Percentiles rank a stretch among this genome's conserved stretches.
phyloP scores from a whole-genome alignment of 31 red algal genomes.

The Endocladia muricata region DNA sequence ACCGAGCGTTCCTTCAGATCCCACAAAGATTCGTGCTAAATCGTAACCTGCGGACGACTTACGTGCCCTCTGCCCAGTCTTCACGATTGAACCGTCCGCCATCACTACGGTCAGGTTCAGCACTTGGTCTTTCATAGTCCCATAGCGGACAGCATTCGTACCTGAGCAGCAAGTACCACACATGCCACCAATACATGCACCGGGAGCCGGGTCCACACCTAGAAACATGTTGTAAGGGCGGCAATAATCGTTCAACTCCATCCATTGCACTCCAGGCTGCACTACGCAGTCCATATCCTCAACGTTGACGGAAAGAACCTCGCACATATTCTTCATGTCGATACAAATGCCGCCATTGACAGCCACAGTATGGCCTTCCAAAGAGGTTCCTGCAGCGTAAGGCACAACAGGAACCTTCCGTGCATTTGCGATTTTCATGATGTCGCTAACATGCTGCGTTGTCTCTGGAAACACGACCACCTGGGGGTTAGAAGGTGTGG shows the following conservation, averaged over 20 bases:
- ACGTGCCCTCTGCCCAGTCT: constrained; percentile 77
- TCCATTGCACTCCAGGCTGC: constrained; percentile 90
- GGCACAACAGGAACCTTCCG: constrained; percentile 84
- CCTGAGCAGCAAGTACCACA: constrained; percentile 89
- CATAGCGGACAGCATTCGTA: constrained; percentile 92
- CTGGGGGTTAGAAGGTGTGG: constrained; percentile 75
- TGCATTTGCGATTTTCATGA: constrained; percentile 57
- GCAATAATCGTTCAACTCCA: constrained; percentile 84
- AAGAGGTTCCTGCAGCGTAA: constrained; percentile 78
- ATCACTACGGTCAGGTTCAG: constrained; percentile 91
- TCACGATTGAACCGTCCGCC: constrained; percentile 74
- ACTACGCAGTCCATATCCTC: constrained; percentile 90
- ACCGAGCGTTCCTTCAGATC: constrained; percentile 94
- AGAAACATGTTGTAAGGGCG: constrained; percentile 80
- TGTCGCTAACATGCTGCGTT: constrained; percentile 69
- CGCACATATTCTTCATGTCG: constrained; percentile 72
- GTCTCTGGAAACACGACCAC: constrained; percentile 78
- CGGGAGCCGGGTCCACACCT: constrained; percentile 88
- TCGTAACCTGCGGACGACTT: constrained; percentile 95
- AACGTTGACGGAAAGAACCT: constrained; percentile 72
- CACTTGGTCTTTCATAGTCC: constrained; percentile 97
- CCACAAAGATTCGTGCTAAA: constrained; percentile 91
- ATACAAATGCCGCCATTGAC: constrained; percentile 74
- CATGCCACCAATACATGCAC: constrained; percentile 96
- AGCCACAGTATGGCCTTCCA: constrained; percentile 88